These are phyloP conservation scores for Cyclotella choctawhatcheeana DNA, from an alignment of 108 stramenopile genomes.

Conservation along the genomic window DNA sequence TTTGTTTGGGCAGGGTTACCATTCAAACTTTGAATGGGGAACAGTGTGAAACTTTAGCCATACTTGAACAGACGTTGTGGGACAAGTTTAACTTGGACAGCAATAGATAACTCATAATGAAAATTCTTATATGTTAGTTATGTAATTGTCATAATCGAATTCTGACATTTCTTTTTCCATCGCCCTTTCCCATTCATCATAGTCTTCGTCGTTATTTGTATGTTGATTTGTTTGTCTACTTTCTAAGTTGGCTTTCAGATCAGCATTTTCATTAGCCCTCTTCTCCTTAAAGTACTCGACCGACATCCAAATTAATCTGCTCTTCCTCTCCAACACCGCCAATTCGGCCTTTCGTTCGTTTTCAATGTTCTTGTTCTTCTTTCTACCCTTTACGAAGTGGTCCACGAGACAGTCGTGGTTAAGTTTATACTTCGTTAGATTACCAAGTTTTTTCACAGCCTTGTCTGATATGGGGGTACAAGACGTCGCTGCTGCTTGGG, in stretches of 20 bases:
- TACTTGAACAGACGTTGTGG: not conserved
- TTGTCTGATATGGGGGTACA: no score
- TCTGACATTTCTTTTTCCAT: not conserved
- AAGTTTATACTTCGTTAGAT: not conserved
- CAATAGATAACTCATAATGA: not conserved
- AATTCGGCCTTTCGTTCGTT: not conserved
- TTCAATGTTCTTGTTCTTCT: not conserved
- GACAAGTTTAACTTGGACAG: not conserved
- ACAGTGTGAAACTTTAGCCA: not conserved
- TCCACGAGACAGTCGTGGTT: not conserved
- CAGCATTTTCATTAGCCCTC: not conserved
- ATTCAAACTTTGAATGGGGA: not conserved
- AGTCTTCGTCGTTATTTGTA: not conserved
- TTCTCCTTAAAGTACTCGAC: conserved; percentile 1
- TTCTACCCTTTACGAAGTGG: not conserved
- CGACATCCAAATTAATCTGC: not conserved
- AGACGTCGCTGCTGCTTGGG: no score
- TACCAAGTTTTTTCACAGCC: no score
- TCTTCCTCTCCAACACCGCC: not conserved
- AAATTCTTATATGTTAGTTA: not conserved
- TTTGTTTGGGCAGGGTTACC: not conserved
- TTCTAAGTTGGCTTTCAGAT: not conserved
- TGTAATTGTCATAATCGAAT: not conserved
- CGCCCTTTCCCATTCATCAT: not conserved
- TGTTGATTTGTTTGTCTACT: no score